Conservation (phyloP, 2,329 filamentous ascomycete genomes). For the Xylariaceae sp. region DNA sequence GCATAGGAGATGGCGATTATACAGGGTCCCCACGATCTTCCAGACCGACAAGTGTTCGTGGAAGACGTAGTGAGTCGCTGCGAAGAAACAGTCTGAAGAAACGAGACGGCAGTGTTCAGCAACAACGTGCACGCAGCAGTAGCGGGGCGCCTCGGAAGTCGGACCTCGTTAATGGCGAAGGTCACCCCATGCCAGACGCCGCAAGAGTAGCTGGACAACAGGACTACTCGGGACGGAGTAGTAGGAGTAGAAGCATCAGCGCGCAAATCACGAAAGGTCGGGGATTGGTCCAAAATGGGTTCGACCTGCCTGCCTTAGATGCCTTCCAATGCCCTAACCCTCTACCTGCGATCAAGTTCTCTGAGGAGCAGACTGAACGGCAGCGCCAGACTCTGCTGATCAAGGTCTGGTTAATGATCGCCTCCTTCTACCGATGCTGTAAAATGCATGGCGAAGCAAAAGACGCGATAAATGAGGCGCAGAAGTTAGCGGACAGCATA, state of each 20-base stretch:
- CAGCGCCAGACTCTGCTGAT: slow-evolving; percentile 55
- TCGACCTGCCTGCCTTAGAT: slow-evolving; percentile 37
- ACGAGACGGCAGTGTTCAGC: slow-evolving; percentile 46
- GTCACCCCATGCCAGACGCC: slow-evolving; percentile 46
- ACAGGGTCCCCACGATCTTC: slow-evolving; percentile 34
- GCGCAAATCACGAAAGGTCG: slow-evolving; percentile 41
- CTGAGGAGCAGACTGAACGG: slow-evolving; percentile 47
- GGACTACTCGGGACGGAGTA: slow-evolving; percentile 42
- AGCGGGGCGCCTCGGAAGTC: slow-evolving; percentile 37
- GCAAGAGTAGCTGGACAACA: slow-evolving; percentile 31
- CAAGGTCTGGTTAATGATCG: slow-evolving; percentile 85
- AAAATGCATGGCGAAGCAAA: slow-evolving; percentile 73
- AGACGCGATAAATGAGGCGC: slow-evolving; percentile 75
- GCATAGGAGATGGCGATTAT: slow-evolving; percentile 57
- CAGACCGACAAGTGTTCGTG: slow-evolving; percentile 37
- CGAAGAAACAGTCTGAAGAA: slow-evolving; percentile 50
- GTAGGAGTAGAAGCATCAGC: slow-evolving; percentile 37
- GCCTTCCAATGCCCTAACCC: slow-evolving; percentile 43
- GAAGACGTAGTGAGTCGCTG: slow-evolving; percentile 42
- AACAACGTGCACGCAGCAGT: slow-evolving; percentile 41
- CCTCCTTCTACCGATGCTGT: slow-evolving; percentile 79
- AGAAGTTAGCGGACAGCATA: slow-evolving; percentile 65
- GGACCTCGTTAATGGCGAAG: slow-evolving; percentile 46
- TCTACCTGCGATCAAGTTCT: slow-evolving; percentile 49
- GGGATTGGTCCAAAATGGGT: slow-evolving; percentile 39